These are phyloP conservation scores for Neoboletus brunneissimus DNA, from an alignment of 768 basidiomycete genomes.

Conservation along the genomic window DNA sequence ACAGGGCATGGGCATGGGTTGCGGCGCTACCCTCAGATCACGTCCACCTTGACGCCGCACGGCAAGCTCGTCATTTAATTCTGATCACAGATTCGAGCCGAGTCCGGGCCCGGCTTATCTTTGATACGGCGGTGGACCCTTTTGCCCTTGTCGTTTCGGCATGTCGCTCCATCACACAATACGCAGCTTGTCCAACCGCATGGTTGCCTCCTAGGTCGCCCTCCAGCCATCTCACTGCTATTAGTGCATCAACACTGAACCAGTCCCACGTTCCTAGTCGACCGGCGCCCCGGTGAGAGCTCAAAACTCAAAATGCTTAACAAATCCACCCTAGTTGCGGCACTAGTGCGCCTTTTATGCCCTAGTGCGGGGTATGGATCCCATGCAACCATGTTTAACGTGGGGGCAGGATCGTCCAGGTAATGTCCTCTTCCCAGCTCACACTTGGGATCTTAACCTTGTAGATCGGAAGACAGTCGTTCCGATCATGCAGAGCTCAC, in stretches of 20 bases:
- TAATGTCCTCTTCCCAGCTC: background rate
- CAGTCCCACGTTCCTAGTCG: background rate
- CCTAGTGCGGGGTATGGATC: background rate
- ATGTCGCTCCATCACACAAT: background rate
- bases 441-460: too few relatives aligned
- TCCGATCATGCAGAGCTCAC: too few relatives aligned
- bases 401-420: too few relatives aligned
- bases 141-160: too few relatives aligned
- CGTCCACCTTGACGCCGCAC: constrained; percentile 22
- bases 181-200: too few relatives aligned
- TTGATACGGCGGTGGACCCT: background rate
- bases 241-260: too few relatives aligned
- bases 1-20: background rate
- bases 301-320: constrained; percentile 13
- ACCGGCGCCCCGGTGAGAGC: background rate
- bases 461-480: too few relatives aligned
- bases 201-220: too few relatives aligned
- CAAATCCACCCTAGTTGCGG: constrained; percentile 7
- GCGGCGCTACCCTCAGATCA: background rate
- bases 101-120: background rate
- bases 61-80: background rate
- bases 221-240: too few relatives aligned
- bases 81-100: background rate
- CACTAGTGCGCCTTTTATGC: constrained; percentile 9
- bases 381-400: background rate